Base-by-base conservation (phyloP, 805 yeast genomes). In the Ogataea pini region DNA sequence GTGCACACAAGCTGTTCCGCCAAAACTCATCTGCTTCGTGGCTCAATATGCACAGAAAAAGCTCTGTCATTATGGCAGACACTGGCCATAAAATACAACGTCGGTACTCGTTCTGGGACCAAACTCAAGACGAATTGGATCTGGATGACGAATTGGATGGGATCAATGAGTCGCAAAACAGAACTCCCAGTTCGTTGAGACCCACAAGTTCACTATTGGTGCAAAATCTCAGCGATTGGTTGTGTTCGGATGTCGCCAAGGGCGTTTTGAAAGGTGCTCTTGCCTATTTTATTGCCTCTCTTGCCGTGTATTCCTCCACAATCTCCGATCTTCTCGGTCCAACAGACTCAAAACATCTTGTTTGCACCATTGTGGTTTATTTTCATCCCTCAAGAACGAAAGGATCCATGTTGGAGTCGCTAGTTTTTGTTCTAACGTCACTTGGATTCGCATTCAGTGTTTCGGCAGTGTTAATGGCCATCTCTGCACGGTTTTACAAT, bases 321-420 rank as follows among this genome's bases (percentile, higher is more conserved):
- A 68, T 83, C 39, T 73, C 82, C 9, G 57, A 64, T 14, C 50
- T 80, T 2, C 61, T 86, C 36, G 95, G 95, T 0, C 62, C 68
- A 29, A 75, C 86, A 20, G 91, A 86, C 65, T 80, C 86, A 9
- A 88, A 88, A 62, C 96, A 88, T 69, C 77, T 86, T 54, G 82
- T 85, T 2, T 89, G 95, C 32, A 89, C 96, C 0, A 85, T 85
- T 8, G 85, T 88, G 1, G 94, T 88, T 2, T 89, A 89, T 64
- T 88, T 89, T 71, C 94, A 88, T 60, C 89, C 96, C 0, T 78
- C 91, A 1, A 66, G 96, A 42, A 77, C 94, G 0, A 78, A 79
- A 48, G 96, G 96, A 0, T 79, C 88, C 16, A 88, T 88, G 92
- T 77, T 82, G 50, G 89, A 88, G 60, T 82, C 90, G 10, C 63